A percentile compares a stretch with the other conserved stretches of the same genome.
Conservation (phyloP, 106 monocot genomes). For the Dendrobium nobile region DNA sequence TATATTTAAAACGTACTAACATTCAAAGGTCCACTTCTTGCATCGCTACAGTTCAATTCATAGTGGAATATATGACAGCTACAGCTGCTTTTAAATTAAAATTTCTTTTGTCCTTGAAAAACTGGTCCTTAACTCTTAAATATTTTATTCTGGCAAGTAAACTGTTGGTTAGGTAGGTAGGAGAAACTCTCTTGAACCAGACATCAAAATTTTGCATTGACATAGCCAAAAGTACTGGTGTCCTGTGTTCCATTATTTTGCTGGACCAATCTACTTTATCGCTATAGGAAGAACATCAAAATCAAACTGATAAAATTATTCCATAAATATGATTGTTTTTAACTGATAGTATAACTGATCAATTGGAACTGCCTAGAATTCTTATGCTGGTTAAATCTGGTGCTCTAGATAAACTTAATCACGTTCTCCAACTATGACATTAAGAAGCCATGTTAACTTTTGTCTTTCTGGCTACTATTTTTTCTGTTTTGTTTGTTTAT, state of each 20-base stretch:
- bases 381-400: no score
- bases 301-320: background rate
- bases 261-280: background rate
- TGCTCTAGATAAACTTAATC: background rate
- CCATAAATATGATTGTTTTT: background rate
- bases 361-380: background rate
- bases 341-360: background rate
- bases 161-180: background rate
- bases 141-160: no score
- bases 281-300: background rate
- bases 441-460: background rate
- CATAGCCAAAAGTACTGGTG: background rate
- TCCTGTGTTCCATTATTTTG: background rate
- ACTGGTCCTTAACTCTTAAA: no score
- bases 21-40: no score
- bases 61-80: no score
- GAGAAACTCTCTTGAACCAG: background rate
- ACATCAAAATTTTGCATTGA: background rate
- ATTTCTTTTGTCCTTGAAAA: no score
- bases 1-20: no score
- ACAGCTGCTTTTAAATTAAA: no score
- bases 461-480: no score
- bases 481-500: no score
- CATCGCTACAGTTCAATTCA: no score
- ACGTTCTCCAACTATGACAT: background rate